phyloP scores from a whole-genome alignment of 2,329 filamentous ascomycete species.

The Arthroderma sp. region DNA sequence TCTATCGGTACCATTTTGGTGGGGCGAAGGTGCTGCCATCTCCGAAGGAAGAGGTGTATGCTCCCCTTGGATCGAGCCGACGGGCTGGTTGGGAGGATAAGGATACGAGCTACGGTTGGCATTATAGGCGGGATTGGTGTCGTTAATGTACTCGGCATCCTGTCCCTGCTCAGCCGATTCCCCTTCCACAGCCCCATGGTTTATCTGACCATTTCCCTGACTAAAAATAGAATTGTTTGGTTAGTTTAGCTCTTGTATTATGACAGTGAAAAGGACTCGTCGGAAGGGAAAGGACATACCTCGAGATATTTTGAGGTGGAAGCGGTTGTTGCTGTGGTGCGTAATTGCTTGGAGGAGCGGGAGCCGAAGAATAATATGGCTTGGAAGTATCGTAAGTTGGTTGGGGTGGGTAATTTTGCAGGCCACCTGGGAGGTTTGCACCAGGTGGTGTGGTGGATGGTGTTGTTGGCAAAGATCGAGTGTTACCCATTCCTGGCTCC shows the following conservation, averaged over 20 bases:
- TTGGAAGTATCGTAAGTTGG: slow-evolving; percentile 66
- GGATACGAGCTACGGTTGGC: slow-evolving; percentile 56
- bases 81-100: slow-evolving; percentile 54
- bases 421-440: slow-evolving; percentile 52
- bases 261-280: too few relatives aligned
- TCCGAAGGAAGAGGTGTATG: slow-evolving; percentile 67
- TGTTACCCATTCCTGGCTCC: slow-evolving; percentile 63
- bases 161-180: slow-evolving; percentile 45
- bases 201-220: slow-evolving; percentile 43
- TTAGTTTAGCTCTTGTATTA: slow-evolving; percentile 55
- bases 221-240: slow-evolving; percentile 38
- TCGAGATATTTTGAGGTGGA: slow-evolving; percentile 53
- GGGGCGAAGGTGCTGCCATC: slow-evolving; percentile 66
- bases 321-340: slow-evolving; percentile 46
- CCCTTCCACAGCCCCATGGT: slow-evolving; percentile 46
- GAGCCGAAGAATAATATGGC: slow-evolving; percentile 61
- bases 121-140: slow-evolving; percentile 59
- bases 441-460: slow-evolving; percentile 83
- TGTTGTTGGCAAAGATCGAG: slow-evolving; percentile 79
- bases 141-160: slow-evolving; percentile 66
- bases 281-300: slow-evolving; percentile 35
- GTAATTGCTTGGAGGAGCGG: slow-evolving; percentile 56
- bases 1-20: slow-evolving; percentile 68
- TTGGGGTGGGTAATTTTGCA: slow-evolving; percentile 61
- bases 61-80: slow-evolving; percentile 55